These are phyloP conservation scores for Tetramitus jugosus DNA, from an alignment of 208 protist genomes.

Conservation along the genomic window DNA sequence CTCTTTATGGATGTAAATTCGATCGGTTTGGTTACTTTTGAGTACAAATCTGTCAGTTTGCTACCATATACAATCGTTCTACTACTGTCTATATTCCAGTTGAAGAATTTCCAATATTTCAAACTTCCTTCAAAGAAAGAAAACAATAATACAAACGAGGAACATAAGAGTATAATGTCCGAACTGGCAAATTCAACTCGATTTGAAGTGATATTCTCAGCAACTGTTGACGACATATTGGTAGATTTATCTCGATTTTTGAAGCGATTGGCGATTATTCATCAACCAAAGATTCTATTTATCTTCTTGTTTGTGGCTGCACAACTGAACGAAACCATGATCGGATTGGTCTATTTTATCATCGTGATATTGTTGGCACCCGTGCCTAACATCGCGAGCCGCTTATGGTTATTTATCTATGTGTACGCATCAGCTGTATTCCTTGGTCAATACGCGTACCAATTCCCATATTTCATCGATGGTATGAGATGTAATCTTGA, in stretches of 20 bases:
- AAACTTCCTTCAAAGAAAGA: not conserved
- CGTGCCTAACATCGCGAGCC: not conserved
- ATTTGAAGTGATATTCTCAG: not conserved
- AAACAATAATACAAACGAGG: not conserved
- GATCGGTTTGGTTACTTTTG: not conserved
- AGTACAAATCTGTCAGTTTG: not conserved
- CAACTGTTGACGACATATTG: not conserved
- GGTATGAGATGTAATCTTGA: not conserved
- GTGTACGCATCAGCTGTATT: not conserved
- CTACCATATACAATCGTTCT: not conserved
- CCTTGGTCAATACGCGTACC: not conserved
- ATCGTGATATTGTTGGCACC: not conserved
- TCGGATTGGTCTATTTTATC: constrained; percentile 5
- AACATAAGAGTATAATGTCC: not conserved
- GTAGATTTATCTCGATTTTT: not conserved
- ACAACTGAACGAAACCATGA: not conserved
- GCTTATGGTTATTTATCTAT: not conserved
- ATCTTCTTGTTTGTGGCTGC: not conserved
- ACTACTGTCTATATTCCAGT: not conserved
- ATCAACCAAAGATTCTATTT: not conserved
- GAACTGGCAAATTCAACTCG: not conserved
- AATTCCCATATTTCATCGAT: not conserved
- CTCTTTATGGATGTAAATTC: not conserved
- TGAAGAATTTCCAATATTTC: constrained; percentile 5
- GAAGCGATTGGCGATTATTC: not conserved